A percentile compares a stretch with the other conserved stretches of the same genome.
These are phyloP conservation scores for Suillus spraguei DNA, from an alignment of 768 basidiomycete species.

Conservation along the genomic window DNA sequence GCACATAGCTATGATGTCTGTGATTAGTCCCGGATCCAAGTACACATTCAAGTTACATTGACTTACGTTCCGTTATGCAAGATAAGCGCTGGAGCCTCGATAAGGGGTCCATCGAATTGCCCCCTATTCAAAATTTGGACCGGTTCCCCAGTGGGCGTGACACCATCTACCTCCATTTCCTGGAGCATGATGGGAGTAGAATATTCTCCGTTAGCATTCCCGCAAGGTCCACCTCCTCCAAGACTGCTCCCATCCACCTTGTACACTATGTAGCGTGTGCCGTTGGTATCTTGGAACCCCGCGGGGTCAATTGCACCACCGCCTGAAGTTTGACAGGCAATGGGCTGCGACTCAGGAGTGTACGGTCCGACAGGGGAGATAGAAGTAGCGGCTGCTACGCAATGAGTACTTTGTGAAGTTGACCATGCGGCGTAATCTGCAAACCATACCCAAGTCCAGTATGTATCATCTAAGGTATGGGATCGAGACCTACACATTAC, in stretches of 20 bases:
- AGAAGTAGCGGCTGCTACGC: slow-evolving; percentile 32
- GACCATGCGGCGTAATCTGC: slow-evolving; percentile 20
- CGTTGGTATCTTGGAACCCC: slow-evolving; percentile 28
- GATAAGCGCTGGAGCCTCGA: slow-evolving; percentile 33
- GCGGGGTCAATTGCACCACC: slow-evolving; percentile 34
- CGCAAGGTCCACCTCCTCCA: slow-evolving; percentile 29
- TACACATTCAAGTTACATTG: neutral
- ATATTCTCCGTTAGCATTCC: slow-evolving; percentile 23
- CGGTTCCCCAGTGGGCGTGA: slow-evolving; percentile 22
- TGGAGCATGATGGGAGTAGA: slow-evolving; percentile 33
- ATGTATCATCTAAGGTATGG: neutral
- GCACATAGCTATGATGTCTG: slow-evolving; percentile 19
- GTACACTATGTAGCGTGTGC: slow-evolving; percentile 29
- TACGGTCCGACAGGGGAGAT: slow-evolving; percentile 28
- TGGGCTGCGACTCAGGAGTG: slow-evolving; percentile 23
- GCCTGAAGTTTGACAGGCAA: slow-evolving; percentile 25
- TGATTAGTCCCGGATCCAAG: neutral
- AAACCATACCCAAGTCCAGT: neutral
- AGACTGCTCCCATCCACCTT: slow-evolving; percentile 32
- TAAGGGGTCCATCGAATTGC: slow-evolving; percentile 29
- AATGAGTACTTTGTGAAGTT: slow-evolving; percentile 22
- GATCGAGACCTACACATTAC: slow-evolving; percentile 22
- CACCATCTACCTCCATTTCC: slow-evolving; percentile 28
- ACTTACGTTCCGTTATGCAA: slow-evolving; percentile 19
- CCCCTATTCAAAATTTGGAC: slow-evolving; percentile 29